Conservation (phyloP, 129 eudicot genomes). For the Escallonia herrerae region DNA sequence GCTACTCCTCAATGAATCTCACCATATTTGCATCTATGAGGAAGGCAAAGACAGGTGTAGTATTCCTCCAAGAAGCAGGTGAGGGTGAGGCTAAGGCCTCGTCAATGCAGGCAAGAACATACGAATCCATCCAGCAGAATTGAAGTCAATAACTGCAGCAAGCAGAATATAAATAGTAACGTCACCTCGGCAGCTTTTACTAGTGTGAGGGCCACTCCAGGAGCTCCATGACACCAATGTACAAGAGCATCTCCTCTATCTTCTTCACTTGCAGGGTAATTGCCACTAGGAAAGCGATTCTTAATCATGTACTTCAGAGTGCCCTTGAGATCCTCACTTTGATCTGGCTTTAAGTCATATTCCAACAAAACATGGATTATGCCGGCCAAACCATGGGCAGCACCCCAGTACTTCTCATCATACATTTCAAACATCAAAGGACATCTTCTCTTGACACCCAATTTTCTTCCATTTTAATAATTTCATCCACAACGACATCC, state of each 20-base stretch:
- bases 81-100: too few relatives aligned
- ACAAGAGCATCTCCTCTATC: constrained; percentile 53
- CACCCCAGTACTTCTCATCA: constrained; percentile 76
- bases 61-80: background rate
- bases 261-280: constrained; percentile 58
- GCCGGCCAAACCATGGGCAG: constrained; percentile 86
- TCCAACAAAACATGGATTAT: constrained; percentile 62
- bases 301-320: constrained; percentile 60
- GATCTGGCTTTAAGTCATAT: constrained; percentile 41
- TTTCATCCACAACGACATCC: constrained; percentile 44
- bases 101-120: background rate
- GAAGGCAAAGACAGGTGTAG: too few relatives aligned
- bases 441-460: constrained; percentile 37
- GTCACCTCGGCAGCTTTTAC: constrained; percentile 73
- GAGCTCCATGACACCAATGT: constrained; percentile 91
- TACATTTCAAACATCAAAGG: constrained; percentile 67
- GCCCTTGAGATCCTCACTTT: constrained; percentile 49
- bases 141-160: background rate
- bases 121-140: background rate
- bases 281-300: constrained; percentile 58
- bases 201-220: constrained; percentile 71
- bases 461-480: constrained; percentile 48
- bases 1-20: too few relatives aligned
- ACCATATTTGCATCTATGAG: too few relatives aligned
- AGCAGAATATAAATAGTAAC: background rate